phyloP scores from a whole-genome alignment of 352 stramenopile genomes.

The Phytophthora citricola region DNA sequence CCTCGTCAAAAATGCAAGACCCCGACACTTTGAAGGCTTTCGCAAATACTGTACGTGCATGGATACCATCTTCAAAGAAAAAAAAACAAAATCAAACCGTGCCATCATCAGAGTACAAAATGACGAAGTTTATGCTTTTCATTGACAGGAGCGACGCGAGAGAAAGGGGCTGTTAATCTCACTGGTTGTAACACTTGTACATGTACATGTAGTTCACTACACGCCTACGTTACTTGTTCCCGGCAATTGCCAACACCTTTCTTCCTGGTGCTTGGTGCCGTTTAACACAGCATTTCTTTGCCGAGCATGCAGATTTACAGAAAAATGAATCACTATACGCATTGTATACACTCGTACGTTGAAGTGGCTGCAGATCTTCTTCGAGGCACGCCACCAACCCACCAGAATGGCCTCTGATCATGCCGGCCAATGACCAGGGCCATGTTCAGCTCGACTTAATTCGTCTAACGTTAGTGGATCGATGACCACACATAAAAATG shows the following conservation, averaged over 20 bases:
- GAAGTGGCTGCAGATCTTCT: conserved; percentile 18
- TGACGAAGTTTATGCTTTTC: background rate
- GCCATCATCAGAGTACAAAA: conserved; percentile 1
- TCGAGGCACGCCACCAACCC: conserved; percentile 10
- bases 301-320: background rate
- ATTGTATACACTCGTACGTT: conserved; percentile 5
- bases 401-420: background rate
- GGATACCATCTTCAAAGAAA: background rate
- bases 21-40: no score
- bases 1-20: no score
- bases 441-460: no score
- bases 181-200: no score
- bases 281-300: conserved; percentile 27
- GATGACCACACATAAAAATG: no score
- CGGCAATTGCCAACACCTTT: no score
- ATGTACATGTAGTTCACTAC: no score
- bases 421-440: background rate
- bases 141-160: background rate
- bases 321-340: conserved; percentile 5
- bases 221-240: no score
- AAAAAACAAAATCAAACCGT: background rate
- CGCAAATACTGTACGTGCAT: background rate
- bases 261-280: background rate
- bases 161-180: no score
- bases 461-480: no score